Evolutionary conservation across 2,329 filamentous ascomycete genomes (phyloP), one percentile per base, ranked within the genome.

Genomic region (Cryphonectria parasitica): DNA sequence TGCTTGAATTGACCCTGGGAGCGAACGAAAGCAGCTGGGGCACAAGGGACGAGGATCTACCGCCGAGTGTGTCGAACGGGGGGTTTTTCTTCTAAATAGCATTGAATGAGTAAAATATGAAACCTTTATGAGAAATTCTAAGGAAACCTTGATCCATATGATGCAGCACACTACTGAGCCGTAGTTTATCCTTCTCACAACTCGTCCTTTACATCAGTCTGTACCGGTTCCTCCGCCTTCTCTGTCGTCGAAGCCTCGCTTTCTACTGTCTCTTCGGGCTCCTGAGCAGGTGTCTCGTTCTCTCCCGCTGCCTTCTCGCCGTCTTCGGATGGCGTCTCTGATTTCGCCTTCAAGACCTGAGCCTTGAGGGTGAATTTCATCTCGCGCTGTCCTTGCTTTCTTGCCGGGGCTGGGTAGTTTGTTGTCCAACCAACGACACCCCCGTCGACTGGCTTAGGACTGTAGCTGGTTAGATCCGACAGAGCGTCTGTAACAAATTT

Each of bases 1-100:
- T 84, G 2, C 76, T 91, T 74, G 88, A 90, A 74, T 74, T 91
- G 58, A 82, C 79, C 4, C 74, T 89, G 39, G 87, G 87, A 0
- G 68, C 77, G 19, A 77, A 76, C 58, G 87, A 89, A 78, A 88
- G 86, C 74, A 69, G 71, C 2, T 90, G 87, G 88, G 87, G 87
- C 1, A 88, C 84, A 0, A 72, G 74, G 19, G 69, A 78, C 28
- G 79, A 81, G 73, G 86, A 88, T 76, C 76, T 87, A 31, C 87
- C 87, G 41, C 87, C 87, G 1, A 88, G 85, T 25, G 54, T 66
- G 3, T 70, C 70, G 3, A 69, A 64, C 4, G 70, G 70, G 1
- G 66, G 56, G n/a, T n/a, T 34, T 43, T 67, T 71, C 11, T 67
- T 64, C n/a, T 41, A 25, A 13, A n/a, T n/a, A n/a, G n/a, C n/a